Evolutionary conservation across 306 rosid species (phyloP).

Genomic region (Cotoneaster glaucophyllus): DNA sequence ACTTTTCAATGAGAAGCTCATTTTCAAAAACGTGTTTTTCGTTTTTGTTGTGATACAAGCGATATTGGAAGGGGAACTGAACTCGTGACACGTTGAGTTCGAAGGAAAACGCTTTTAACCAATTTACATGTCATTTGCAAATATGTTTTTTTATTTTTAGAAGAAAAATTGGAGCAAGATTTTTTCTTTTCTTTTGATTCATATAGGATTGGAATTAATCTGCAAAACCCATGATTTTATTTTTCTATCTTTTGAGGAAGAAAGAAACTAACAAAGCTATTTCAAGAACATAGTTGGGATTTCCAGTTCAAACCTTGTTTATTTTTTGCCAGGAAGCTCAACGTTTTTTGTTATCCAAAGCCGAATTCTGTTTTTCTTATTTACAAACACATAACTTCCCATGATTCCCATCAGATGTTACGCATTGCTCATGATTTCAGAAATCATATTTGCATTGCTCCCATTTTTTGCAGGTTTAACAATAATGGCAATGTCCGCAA

Average conservation of each 20-base stretch:
- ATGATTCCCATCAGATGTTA: not conserved
- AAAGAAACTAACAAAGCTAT: not conserved
- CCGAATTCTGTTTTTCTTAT: not conserved
- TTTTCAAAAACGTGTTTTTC: not conserved
- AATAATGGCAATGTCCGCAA: slow-evolving; percentile 57
- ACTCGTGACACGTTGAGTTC: too few species aligned
- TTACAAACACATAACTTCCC: not conserved
- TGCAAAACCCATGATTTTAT: not conserved
- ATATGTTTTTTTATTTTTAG: too few species aligned
- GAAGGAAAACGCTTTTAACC: too few species aligned
- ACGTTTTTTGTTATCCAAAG: not conserved
- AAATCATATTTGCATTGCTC: not conserved
- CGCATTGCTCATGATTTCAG: not conserved
- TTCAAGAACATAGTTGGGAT: not conserved
- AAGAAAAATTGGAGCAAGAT: not conserved
- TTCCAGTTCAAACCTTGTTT: not conserved
- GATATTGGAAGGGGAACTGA: not conserved
- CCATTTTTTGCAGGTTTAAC: slow-evolving; percentile 32
- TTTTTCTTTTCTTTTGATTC: not conserved
- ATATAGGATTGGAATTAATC: not conserved
- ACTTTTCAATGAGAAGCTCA: not conserved
- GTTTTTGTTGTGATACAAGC: not conserved
- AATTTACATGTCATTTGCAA: too few species aligned
- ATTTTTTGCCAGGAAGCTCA: not conserved
- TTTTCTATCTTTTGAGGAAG: not conserved